These are phyloP conservation scores for Pichia thaimueangensis DNA, from an alignment of 805 yeast species.

Conservation along the genomic window DNA sequence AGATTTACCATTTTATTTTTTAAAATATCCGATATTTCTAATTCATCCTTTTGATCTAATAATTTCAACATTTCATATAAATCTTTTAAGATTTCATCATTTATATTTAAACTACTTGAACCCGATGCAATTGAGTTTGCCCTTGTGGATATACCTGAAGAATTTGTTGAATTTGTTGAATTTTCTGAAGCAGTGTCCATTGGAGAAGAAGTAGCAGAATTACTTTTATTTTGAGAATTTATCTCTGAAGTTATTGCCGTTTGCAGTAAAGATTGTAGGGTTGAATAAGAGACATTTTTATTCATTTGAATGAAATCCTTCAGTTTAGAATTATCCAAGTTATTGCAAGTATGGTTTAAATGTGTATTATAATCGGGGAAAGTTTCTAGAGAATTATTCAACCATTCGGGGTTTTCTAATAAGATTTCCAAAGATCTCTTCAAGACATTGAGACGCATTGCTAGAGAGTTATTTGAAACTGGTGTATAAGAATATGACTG, in stretches of 20 bases:
- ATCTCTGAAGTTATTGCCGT: slow-evolving; percentile 14
- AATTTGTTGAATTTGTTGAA: neutral
- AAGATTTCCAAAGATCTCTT: slow-evolving; percentile 72
- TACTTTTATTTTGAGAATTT: neutral
- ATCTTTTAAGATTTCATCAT: slow-evolving; percentile 3
- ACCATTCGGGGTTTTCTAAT: slow-evolving; percentile 50
- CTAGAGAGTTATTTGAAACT: slow-evolving; percentile 71
- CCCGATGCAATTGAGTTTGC: slow-evolving; percentile 3
- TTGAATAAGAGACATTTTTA: slow-evolving; percentile 40
- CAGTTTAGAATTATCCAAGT: neutral
- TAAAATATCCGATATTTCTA: slow-evolving; percentile 20
- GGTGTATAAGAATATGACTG: slow-evolving; percentile 84
- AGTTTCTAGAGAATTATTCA: slow-evolving; percentile 22
- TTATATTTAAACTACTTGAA: neutral
- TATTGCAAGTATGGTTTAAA: neutral
- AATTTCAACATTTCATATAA: slow-evolving; percentile 5
- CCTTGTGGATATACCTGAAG: slow-evolving; percentile 1
- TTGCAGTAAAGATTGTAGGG: slow-evolving; percentile 39
- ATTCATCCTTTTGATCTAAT: slow-evolving; percentile 4
- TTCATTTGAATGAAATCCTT: slow-evolving; percentile 28
- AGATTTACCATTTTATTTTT: slow-evolving; percentile 41
- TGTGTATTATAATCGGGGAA: slow-evolving; percentile 8
- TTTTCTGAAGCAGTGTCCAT: neutral
- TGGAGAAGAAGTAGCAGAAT: neutral
- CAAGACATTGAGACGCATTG: slow-evolving; percentile 66